Evolutionary conservation across 768 basidiomycete species (phyloP).

Genomic region (Cubamyces lactineus): DNA sequence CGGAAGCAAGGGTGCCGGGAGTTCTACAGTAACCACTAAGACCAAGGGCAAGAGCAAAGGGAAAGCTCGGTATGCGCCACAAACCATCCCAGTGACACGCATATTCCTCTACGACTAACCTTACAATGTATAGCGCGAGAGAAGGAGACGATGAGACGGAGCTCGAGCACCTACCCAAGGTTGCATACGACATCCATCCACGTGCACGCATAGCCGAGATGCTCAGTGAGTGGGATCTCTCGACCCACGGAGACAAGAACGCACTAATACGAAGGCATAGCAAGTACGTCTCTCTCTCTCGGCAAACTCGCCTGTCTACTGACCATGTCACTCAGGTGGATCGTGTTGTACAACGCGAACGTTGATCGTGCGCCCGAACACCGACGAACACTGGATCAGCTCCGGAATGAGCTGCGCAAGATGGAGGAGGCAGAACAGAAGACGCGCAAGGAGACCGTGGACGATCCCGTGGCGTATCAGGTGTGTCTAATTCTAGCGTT

Average conservation of each 20-base stretch:
- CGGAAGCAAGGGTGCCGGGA: not conserved
- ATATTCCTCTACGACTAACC: constrained; percentile 13
- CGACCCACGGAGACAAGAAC: constrained; percentile 54
- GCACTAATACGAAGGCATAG: constrained; percentile 60
- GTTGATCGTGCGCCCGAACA: constrained; percentile 54
- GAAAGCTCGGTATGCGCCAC: constrained; percentile 15
- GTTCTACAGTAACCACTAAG: constrained; percentile 18
- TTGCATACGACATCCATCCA: constrained; percentile 65
- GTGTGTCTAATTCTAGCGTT: constrained; percentile 12
- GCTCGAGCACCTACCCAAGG: constrained; percentile 59
- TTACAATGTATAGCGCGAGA: constrained; percentile 14
- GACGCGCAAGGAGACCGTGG: constrained; percentile 42
- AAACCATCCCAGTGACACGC: not conserved
- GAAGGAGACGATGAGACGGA: constrained; percentile 37
- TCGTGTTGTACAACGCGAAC: constrained; percentile 72
- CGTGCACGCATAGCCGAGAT: constrained; percentile 62
- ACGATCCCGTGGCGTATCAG: constrained; percentile 32
- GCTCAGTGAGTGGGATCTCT: constrained; percentile 53
- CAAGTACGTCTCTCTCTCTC: constrained; percentile 43
- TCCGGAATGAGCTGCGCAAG: constrained; percentile 55
- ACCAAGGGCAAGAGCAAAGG: constrained; percentile 24
- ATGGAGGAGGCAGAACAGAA: constrained; percentile 56
- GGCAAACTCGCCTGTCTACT: not conserved
- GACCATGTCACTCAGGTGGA: constrained; percentile 51
- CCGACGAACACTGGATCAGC: constrained; percentile 49